Evolutionary conservation across 768 basidiomycete genomes (phyloP), one percentile per base, ranked within the genome.

Genomic region (Trametes coccinea): DNA sequence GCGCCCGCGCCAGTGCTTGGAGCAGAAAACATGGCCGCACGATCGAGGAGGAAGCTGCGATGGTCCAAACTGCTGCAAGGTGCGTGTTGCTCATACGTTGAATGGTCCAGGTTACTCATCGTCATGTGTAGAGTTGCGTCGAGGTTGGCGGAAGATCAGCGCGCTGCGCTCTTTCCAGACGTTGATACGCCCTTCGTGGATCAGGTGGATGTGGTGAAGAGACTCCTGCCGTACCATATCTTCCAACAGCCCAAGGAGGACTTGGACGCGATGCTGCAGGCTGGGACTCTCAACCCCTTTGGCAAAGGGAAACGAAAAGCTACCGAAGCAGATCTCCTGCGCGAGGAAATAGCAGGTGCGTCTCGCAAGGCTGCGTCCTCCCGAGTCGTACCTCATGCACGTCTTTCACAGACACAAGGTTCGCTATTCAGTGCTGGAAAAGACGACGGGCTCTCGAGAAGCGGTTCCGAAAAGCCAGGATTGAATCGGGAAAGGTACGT

Each of bases 141-240:
- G 27, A 80, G 80, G 65, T 76, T 92, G 52, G 80, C 80, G 1
- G 74, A 79, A 39, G 91, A 93, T 72, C 90, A 92, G 56, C 75
- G 78, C 43, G 74, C 79, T 14, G 83, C 82, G 14, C 66, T 84
- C 52, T 79, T 84, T 53, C 89, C 90, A 41, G 87, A 92, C 65
- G 78, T 82, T 40, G 88, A 92, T 52, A 79, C 84, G 0, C 86
- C 90, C 2, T 93, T 93, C 66, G 62, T 67, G 13, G 84, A 90
- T 67, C 73, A 78, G 8, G 69, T 74, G 5, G 92, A 93, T 69
- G 87, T 79, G 2, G 78, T 92, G 27, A 80, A 83, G n/a, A 82
- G 90, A 52, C 78, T 93, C 22, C 76, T 93, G 22, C 90, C 92
- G 0, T 93, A 90, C 67, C 92, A 93, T 68, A 74, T 93, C 52